A percentile compares a stretch with the other conserved stretches of the same genome.
Conservation (phyloP, 768 basidiomycete genomes). For the Macrolepiota fuliginosa region DNA sequence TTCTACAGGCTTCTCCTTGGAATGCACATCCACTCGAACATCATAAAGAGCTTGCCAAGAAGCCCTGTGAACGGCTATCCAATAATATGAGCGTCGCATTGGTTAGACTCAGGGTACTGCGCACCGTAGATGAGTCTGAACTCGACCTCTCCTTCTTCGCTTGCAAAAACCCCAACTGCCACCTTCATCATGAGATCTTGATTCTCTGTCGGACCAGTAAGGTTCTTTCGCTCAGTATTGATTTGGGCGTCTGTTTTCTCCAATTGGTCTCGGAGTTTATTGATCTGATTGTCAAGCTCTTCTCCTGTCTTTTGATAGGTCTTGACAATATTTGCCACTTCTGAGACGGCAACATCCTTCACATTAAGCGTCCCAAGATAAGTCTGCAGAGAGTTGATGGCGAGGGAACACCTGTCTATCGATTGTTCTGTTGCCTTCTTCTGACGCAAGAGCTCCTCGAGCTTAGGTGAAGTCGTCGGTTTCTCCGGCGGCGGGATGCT, state of each 20-base stretch:
- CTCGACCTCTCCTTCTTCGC: conserved; percentile 33
- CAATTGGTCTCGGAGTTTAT: conserved; percentile 28
- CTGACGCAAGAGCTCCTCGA: conserved; percentile 23
- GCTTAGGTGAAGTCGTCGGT: conserved; percentile 23
- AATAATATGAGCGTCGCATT: not conserved
- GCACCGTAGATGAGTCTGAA: conserved; percentile 38
- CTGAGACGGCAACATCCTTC: conserved; percentile 26
- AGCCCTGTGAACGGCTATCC: conserved; percentile 32
- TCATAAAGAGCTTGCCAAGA: conserved; percentile 40
- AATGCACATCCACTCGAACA: conserved; percentile 40
- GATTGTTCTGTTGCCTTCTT: conserved; percentile 27
- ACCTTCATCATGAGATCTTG: conserved; percentile 28
- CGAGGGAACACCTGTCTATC: conserved; percentile 27
- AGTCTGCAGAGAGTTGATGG: conserved; percentile 26
- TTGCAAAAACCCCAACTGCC: conserved; percentile 34
- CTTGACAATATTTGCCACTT: conserved; percentile 27
- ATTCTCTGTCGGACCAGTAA: conserved; percentile 18
- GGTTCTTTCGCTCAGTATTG: conserved; percentile 19
- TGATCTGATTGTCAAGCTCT: conserved; percentile 29
- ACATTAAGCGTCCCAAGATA: conserved; percentile 34
- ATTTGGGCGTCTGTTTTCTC: conserved; percentile 22
- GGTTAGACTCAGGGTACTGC: not conserved
- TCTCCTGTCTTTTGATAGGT: conserved; percentile 31
- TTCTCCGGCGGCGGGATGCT: conserved; percentile 14
- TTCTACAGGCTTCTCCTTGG: conserved; percentile 33